Percentiles rank a stretch among this genome's conserved stretches.
phyloP scores from a whole-genome alignment of 2,329 filamentous ascomycete genomes.

The Myriosclerotinia duriaeana region DNA sequence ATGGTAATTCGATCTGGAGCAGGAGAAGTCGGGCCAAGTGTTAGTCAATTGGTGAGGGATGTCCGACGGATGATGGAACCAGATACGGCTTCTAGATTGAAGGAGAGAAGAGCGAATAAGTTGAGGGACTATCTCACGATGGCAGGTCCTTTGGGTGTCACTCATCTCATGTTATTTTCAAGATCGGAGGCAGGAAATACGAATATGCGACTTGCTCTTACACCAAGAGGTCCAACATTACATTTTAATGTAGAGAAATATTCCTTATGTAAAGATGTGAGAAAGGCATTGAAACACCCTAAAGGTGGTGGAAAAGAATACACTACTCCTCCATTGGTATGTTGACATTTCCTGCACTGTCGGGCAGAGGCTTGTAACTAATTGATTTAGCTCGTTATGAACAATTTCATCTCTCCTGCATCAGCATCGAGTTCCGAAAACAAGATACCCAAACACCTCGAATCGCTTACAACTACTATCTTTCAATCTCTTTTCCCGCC shows the following conservation, averaged over 20 bases:
- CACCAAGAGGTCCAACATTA: constrained; percentile 86
- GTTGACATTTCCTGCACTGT: constrained; percentile 26
- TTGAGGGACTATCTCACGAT: constrained; percentile 92
- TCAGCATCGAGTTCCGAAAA: constrained; percentile 55
- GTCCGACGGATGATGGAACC: constrained; percentile 95
- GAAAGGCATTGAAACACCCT: constrained; percentile 78
- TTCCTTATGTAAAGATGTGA: constrained; percentile 87
- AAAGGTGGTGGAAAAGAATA: constrained; percentile 83
- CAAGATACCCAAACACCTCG: constrained; percentile 88
- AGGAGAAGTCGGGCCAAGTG: constrained; percentile 84
- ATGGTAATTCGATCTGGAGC: constrained; percentile 98
- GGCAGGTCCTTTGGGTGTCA: constrained; percentile 90
- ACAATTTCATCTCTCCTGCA: constrained; percentile 78
- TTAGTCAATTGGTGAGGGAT: constrained; percentile 89
- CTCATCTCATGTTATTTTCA: constrained; percentile 90
- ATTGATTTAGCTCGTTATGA: constrained; percentile 78
- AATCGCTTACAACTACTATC: constrained; percentile 86
- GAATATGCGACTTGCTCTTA: constrained; percentile 82
- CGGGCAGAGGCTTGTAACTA: background rate
- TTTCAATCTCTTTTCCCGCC: constrained; percentile 96
- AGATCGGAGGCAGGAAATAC: constrained; percentile 87
- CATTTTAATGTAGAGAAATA: constrained; percentile 95
- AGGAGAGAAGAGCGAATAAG: constrained; percentile 84
- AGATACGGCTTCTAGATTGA: constrained; percentile 82
- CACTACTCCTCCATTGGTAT: constrained; percentile 75